A percentile compares a stretch with the other conserved stretches of the same genome.
These are phyloP conservation scores for Astrocystis sublimbata DNA, from an alignment of 495 filamentous ascomycete genomes.

Conservation along the genomic window DNA sequence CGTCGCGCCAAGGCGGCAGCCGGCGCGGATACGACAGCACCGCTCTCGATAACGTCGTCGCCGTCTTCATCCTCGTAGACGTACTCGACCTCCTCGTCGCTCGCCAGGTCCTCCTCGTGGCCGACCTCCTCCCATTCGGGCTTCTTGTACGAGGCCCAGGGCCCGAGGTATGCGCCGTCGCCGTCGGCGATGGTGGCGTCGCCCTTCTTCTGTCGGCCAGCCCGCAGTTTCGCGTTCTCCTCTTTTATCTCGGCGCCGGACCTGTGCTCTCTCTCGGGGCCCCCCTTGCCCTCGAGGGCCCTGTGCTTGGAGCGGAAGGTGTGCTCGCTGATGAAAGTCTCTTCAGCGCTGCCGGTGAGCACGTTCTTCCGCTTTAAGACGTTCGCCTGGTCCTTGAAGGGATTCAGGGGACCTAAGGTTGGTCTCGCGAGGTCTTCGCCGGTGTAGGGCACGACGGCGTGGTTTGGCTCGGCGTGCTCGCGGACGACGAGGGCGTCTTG, in stretches of 20 bases:
- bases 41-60: constrained; percentile 56
- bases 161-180: constrained; percentile 82
- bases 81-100: constrained; percentile 80
- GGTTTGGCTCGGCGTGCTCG: constrained; percentile 49
- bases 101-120: constrained; percentile 63
- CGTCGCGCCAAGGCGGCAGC: constrained; percentile 58
- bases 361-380: constrained; percentile 82
- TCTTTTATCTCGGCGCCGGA: constrained; percentile 59
- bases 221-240: constrained; percentile 61
- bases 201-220: constrained; percentile 79
- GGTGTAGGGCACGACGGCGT: constrained; percentile 66
- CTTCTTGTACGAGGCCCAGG: constrained; percentile 83
- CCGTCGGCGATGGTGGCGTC: constrained; percentile 82
- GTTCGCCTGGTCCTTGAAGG: constrained; percentile 66
- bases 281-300: constrained; percentile 62
- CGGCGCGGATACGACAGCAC: constrained; percentile 52
- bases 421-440: constrained; percentile 66
- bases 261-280: constrained; percentile 43
- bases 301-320: constrained; percentile 82
- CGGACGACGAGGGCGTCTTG: constrained; percentile 57
- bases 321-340: constrained; percentile 84
- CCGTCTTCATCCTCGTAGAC: constrained; percentile 54
- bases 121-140: constrained; percentile 62
- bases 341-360: constrained; percentile 84
- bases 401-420: constrained; percentile 72